These are phyloP conservation scores for Musa itinerans DNA, from an alignment of 176 grass and related monocot species.

Conservation along the genomic window DNA sequence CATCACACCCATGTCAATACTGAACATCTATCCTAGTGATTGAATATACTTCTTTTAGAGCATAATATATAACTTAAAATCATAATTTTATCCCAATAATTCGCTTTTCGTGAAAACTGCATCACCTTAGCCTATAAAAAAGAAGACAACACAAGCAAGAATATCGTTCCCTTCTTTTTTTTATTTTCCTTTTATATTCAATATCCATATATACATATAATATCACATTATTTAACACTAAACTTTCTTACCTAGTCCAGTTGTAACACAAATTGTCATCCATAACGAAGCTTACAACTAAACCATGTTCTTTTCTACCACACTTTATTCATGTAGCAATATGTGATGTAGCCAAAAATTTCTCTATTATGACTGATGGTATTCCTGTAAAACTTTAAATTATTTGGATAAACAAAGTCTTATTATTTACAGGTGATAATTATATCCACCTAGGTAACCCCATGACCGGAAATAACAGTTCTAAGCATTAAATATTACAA, in stretches of 20 bases:
- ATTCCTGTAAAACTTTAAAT: neutral
- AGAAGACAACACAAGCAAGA: no score
- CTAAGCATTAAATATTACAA: neutral
- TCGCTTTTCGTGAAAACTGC: neutral
- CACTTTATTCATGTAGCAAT: neutral
- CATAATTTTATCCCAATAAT: neutral
- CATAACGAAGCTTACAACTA: neutral
- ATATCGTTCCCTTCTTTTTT: no score
- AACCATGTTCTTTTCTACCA: neutral
- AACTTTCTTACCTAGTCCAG: neutral
- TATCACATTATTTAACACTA: neutral
- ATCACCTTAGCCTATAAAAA: neutral
- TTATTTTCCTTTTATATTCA: neutral
- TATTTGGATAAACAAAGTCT: neutral
- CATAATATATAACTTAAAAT: no score
- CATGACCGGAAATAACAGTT: neutral
- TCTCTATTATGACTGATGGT: neutral
- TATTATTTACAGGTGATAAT: neutral
- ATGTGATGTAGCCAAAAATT: neutral
- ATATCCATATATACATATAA: neutral
- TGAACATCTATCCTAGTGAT: no score
- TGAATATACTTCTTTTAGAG: no score
- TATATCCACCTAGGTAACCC: neutral
- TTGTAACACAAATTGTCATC: neutral
- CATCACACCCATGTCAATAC: no score